Evolutionary conservation across 2,329 filamentous ascomycete species (phyloP), one percentile per base, ranked within the genome.

Genomic region (Ceratocystis albifundus): DNA sequence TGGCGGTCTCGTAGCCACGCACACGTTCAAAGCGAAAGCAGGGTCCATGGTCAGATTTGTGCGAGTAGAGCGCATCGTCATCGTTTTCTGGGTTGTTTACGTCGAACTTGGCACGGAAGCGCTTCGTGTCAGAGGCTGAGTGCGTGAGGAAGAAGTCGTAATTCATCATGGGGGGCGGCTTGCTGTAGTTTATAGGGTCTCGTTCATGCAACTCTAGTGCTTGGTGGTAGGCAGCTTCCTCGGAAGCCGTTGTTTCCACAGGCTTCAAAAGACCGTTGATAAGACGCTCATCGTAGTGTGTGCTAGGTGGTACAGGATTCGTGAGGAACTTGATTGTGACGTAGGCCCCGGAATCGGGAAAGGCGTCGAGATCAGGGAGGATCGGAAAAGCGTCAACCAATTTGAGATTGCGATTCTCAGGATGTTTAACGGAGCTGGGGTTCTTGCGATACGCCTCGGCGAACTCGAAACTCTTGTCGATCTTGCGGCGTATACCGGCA

Each of bases 321-420:
- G 81, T 84, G 64, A 80, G 80, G 74, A 88, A 88, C 74, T 88
- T 88, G 76, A 88, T 79, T 15, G 85, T 84, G 69, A 87, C 82
- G 72, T 88, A 88, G 68, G 85, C 84, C 65, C 86, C 85, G 2
- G 82, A 83, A 73, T 88, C 86, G 61, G 85, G 84, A 76, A 87
- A 87, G n/a, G 84, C 82, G 68, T 86, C 82, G 53, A 86, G 78
- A 71, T 88, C 86, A 4, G 86, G 86, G 20, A 88, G 74, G 48
- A 88, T 74, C 32, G 85, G 84, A 68, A 80, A 82, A 20, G 82
- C 81, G 55, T 85, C 82, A 17, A 86, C 78, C 2, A 86, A 76
- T 71, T 80, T 81, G 68, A 87, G 74, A 69, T 82, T 73, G 70
- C 77, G 80, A 75, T 84, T 86, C 61, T 79, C 79, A 3, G 82